Evolutionary conservation across 2,329 filamentous ascomycete genomes (phyloP).

Genomic region (Fusarium nodosum): DNA sequence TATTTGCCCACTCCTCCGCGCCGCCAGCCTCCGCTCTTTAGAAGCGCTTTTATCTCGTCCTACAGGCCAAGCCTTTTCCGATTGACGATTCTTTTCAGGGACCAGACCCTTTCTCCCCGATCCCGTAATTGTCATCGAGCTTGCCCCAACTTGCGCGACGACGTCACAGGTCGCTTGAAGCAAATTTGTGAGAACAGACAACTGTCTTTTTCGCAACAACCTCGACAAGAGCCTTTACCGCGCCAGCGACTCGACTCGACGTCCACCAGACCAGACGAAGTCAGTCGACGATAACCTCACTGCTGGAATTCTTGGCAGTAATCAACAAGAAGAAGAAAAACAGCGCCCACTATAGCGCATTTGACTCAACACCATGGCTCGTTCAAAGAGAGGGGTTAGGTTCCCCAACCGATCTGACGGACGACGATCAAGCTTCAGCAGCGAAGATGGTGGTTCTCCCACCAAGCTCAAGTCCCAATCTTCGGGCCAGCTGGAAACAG

Average conservation of each 20-base stretch:
- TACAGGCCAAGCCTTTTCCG: slow-evolving; percentile 1
- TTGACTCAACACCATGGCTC: slow-evolving; percentile 50
- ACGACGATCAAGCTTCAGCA: slow-evolving; percentile 78
- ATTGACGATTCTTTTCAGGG: slow-evolving; percentile 25
- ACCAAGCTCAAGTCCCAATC: slow-evolving; percentile 49
- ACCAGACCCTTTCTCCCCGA: slow-evolving; percentile 25
- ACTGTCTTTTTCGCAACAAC: slow-evolving; percentile 6
- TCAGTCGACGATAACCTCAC: slow-evolving; percentile 25
- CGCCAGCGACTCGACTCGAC: slow-evolving; percentile 20
- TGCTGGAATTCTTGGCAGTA: slow-evolving; percentile 14
- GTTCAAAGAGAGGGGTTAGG: slow-evolving; percentile 65
- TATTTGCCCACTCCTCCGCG: slow-evolving; percentile 33
- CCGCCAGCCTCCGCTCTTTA: slow-evolving; percentile 7
- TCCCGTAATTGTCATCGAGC: slow-evolving; percentile 26
- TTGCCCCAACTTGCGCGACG: slow-evolving; percentile 35
- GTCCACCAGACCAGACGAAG: neutral
- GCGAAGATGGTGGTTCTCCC: slow-evolving; percentile 64
- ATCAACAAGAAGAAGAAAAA: slow-evolving; percentile 1
- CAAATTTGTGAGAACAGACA: slow-evolving; percentile 15
- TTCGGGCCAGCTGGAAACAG: slow-evolving; percentile 52
- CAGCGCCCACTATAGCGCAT: slow-evolving; percentile 13
- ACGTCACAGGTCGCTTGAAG: slow-evolving; percentile 28
- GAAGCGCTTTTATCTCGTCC: slow-evolving; percentile 13
- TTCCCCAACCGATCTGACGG: slow-evolving; percentile 68
- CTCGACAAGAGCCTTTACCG: slow-evolving; percentile 2